Percentiles rank a stretch among this genome's conserved stretches.
These are phyloP conservation scores for Blastobotrys proliferans DNA, from an alignment of 1,139 yeast genomes.

Conservation along the genomic window DNA sequence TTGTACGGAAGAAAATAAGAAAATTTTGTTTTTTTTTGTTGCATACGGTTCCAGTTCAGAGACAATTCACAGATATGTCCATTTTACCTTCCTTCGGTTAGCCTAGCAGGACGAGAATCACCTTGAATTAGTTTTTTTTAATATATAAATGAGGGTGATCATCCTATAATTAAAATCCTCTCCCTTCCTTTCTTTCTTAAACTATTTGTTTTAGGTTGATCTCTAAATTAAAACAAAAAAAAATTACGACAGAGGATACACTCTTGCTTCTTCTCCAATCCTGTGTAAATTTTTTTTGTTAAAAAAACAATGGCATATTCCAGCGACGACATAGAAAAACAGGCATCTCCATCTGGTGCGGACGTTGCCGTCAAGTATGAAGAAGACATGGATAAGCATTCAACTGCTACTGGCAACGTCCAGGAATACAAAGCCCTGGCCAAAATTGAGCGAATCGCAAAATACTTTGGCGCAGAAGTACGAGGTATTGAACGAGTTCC, in stretches of 20 bases:
- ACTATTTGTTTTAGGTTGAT: not conserved
- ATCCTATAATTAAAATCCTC: too few species aligned
- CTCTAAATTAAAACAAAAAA: not conserved
- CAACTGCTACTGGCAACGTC: slow-evolving; percentile 7
- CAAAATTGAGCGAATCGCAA: not conserved
- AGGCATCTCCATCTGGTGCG: slow-evolving; percentile 55
- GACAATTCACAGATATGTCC: too few species aligned
- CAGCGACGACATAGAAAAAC: slow-evolving; percentile 58
- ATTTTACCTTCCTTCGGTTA: too few species aligned
- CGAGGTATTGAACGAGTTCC: slow-evolving; percentile 68
- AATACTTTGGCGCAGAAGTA: slow-evolving; percentile 42
- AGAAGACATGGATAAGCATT: slow-evolving; percentile 5
- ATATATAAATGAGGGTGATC: too few species aligned
- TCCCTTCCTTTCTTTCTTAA: not conserved
- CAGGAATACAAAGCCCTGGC: not conserved
- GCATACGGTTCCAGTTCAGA: too few species aligned
- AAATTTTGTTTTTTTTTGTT: too few species aligned
- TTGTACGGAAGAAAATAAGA: too few species aligned
- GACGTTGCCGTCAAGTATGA: not conserved
- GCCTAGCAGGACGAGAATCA: too few species aligned
- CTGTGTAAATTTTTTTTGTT: not conserved
- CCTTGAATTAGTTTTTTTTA: too few species aligned
- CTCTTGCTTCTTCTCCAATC: not conserved
- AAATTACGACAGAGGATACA: too few species aligned
- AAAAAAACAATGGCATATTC: too few species aligned